A percentile compares a stretch with the other conserved stretches of the same genome.
These are phyloP conservation scores for Kazachstania kunashirensis DNA, from an alignment of 805 yeast species.

Conservation along the genomic window DNA sequence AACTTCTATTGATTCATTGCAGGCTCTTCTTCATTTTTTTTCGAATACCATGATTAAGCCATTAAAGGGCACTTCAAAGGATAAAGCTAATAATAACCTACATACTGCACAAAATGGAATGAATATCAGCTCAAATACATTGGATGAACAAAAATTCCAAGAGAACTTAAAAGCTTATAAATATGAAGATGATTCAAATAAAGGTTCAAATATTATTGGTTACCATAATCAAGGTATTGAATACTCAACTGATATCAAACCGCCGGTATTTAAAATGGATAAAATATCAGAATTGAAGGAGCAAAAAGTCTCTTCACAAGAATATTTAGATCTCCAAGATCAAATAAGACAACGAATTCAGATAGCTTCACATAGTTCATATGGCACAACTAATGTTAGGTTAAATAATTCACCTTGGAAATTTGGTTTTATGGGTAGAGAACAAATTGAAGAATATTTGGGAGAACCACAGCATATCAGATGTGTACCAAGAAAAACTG, in stretches of 20 bases:
- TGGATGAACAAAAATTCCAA: neutral
- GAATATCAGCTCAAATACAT: too few relatives aligned
- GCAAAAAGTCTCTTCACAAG: neutral
- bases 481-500: slow-evolving; percentile 37
- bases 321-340: slow-evolving; percentile 9
- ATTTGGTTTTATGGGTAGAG: slow-evolving; percentile 27
- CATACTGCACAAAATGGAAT: too few relatives aligned
- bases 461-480: slow-evolving; percentile 48
- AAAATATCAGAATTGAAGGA: neutral
- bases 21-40: too few relatives aligned
- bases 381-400: neutral
- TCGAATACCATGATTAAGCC: too few relatives aligned
- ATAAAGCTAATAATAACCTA: too few relatives aligned
- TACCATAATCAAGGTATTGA: slow-evolving; percentile 2
- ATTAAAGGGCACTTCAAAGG: too few relatives aligned
- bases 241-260: slow-evolving; percentile 20
- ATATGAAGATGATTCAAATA: neutral
- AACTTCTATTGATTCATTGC: too few relatives aligned
- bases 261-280: slow-evolving; percentile 18
- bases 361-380: slow-evolving; percentile 4
- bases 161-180: neutral
- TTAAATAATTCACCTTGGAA: slow-evolving; percentile 2
- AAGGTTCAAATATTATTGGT: neutral
- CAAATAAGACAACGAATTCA: slow-evolving; percentile 13
- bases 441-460: slow-evolving; percentile 35